Base-by-base conservation (phyloP, 495 filamentous ascomycete species). In the Pyronema omphalodes region DNA sequence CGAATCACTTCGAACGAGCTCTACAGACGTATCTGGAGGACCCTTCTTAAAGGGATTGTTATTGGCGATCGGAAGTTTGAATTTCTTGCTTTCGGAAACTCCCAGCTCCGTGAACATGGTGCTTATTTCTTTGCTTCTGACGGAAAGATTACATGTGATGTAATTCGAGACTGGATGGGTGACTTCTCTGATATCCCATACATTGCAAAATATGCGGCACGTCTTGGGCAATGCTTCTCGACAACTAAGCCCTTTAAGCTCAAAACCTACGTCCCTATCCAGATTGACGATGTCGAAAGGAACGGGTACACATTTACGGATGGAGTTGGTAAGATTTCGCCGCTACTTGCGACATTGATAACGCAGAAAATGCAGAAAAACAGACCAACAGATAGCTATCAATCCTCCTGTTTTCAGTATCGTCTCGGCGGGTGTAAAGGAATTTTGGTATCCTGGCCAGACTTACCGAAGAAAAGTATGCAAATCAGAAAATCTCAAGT, bases 41-140 rank as follows among this genome's bases (percentile, higher is more conserved):
- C 83, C 4, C 61, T 98, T 60, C 69, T 67, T 6, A 78, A 88
- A 43, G 91, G 91, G 6, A 93, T 99, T 55, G 70, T 68, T 1
- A 79, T 99, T 50, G 91, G 84, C 9, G 77, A 78, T 57, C 79
- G 83, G 9, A 81, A 78, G 58, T 99, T 84, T 65, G 76, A 93
- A 61, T 95, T 94, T 58, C 78, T 99, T 18, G 89, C 93, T 5
- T 94, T 87, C 65, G 89, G 91, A 0, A 96, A 94, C 65, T 94
- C 89, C 0, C 91, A 96, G 58, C 83, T 99, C 54, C 78, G 91
- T 11, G 89, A 96, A 63, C 79, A 88, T 63, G 86, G 87, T 0
- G 88, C 88, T 1, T 96, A 89, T 59, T 93, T 99, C 67, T 94
- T 83, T 60, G 76, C 83, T 0, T 73, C 79, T 0, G 72, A 73